phyloP scores from a whole-genome alignment of 2,329 filamentous ascomycete genomes.

The Xylaria sp. region DNA sequence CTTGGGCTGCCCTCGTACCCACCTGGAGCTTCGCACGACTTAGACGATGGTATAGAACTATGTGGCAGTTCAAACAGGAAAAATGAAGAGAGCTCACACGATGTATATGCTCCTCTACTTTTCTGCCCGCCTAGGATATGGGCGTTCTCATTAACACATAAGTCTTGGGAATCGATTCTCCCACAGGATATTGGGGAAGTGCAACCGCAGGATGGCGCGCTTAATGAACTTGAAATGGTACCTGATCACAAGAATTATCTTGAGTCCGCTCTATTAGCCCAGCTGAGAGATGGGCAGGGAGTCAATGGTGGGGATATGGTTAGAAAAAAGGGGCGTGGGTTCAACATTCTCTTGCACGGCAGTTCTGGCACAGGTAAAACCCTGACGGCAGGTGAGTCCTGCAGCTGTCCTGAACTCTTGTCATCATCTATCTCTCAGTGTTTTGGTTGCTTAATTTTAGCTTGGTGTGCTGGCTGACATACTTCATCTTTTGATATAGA shows the following conservation, averaged over 20 bases:
- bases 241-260: background rate
- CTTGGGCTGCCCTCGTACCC: slow-evolving; percentile 20
- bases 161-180: slow-evolving; percentile 24
- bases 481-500: slow-evolving; percentile 12
- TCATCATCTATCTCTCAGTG: no score
- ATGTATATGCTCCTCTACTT: background rate
- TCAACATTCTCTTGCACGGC: slow-evolving; percentile 25
- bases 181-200: slow-evolving; percentile 16
- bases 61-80: background rate
- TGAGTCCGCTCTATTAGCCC: background rate
- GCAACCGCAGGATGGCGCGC: background rate
- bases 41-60: slow-evolving; percentile 11
- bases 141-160: slow-evolving; percentile 29
- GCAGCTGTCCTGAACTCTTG: no score
- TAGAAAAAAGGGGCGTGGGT: slow-evolving; percentile 12
- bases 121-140: slow-evolving; percentile 28
- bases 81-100: background rate
- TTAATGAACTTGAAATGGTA: slow-evolving; percentile 4
- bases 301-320: background rate
- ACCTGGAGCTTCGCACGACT: slow-evolving; percentile 9
- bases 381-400: slow-evolving; percentile 26
- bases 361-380: slow-evolving; percentile 29
- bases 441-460: no score
- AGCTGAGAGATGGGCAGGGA: background rate
- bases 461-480: background rate